Evolutionary conservation across 225 moss, liverwort and hornwort genomes (phyloP), one percentile per base, ranked within the genome.

Genomic region (Marchantia polymorpha): DNA sequence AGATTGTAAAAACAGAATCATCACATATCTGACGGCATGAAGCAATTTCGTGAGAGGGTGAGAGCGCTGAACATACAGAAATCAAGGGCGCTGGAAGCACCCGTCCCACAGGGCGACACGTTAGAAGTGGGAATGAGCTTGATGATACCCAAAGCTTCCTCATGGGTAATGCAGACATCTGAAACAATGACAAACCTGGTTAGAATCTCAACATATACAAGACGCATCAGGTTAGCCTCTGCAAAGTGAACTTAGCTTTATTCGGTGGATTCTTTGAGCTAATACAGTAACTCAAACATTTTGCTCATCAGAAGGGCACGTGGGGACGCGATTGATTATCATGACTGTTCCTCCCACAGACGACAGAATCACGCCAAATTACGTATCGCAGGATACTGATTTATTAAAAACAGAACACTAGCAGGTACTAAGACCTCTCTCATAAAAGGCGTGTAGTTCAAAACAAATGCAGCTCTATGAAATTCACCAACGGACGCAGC

Each of bases 81-180:
- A 52, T 83, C 54, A 76, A 85, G 77, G 60, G 78, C 58, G 79
- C 75, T 78, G 52, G 75, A 81, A 66, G 60, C 27, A 58, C 65
- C 46, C 19, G 74, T n/a, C 68, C 75, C 48, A 16, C 51, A 31
- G 55, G 30, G 59, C 30, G 68, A 74, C 19, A 74, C 7, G 12
- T 25, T 51, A 55, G 55, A 19, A 20, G 10, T 15, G 27, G 86
- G 81, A 65, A 87, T 27, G 13, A 84, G 87, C 73, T 84, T 82
- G 51, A 87, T 79, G 39, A 87, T 80, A 11, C 59, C 84, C 66
- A 82, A 71, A 20, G 87, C 87, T 68, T 84, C 84, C 55, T 80
- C 82, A 23, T 79, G 84, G 58, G 84, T 74, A 46, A 87, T 76
- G 52, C 67, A 60, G 4, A 58, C 76, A 79, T 87, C 87, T 87